phyloP scores from a whole-genome alignment of 257 asterid genomes.

The Fraxinus quadrangulata region DNA sequence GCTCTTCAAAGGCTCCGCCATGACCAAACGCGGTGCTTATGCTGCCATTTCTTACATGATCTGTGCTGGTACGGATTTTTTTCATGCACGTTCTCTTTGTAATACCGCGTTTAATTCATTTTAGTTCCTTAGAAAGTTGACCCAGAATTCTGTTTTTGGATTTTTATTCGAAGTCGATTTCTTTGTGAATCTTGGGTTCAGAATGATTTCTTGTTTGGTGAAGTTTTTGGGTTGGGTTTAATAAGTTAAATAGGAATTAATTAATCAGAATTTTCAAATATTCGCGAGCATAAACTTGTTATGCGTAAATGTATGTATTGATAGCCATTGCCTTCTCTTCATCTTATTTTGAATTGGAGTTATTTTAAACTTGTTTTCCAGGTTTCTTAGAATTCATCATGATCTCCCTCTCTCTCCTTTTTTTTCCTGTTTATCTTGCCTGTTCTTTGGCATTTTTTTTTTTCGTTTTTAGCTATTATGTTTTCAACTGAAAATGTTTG shows the following conservation, averaged over 20 bases:
- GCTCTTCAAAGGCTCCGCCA: conserved; percentile 88
- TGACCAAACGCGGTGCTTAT: conserved; percentile 90
- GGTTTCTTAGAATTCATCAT: neutral
- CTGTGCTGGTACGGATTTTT: conserved; percentile 70
- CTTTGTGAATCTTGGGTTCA: conserved; percentile 14
- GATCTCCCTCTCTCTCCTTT: neutral
- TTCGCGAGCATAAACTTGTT: neutral
- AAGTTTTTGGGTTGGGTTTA: neutral
- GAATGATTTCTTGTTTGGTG: conserved; percentile 5
- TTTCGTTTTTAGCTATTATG: neutral
- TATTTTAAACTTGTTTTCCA: neutral
- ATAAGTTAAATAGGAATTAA: neutral
- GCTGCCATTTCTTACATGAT: conserved; percentile 92
- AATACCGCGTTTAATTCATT: neutral
- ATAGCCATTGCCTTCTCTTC: neutral
- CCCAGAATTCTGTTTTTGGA: neutral
- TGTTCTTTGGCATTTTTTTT: neutral
- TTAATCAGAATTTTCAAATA: neutral
- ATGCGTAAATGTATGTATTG: neutral
- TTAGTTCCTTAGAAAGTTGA: neutral
- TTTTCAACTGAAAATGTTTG: neutral
- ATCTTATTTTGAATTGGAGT: neutral
- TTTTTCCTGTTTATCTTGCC: neutral
- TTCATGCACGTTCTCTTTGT: neutral
- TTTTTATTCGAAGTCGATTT: neutral